These are phyloP conservation scores for Boechera stricta DNA, from an alignment of 345 rosid species.

Conservation along the genomic window DNA sequence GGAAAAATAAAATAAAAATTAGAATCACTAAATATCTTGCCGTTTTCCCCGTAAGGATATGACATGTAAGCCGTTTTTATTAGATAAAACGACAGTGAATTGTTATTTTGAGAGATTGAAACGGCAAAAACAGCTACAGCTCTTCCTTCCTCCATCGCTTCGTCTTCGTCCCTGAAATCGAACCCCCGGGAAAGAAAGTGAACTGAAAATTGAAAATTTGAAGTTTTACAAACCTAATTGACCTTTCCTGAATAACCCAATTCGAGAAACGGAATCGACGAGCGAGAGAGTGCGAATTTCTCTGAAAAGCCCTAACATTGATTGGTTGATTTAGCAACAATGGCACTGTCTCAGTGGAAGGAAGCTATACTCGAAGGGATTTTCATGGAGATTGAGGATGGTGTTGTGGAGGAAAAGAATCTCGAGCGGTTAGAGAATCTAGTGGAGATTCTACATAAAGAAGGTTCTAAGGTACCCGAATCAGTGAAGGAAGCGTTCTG, in stretches of 20 bases:
- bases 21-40: conserved; percentile 25
- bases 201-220: neutral
- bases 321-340: conserved; percentile 25
- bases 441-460: conserved; percentile 49
- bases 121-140: neutral
- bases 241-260: conserved; percentile 17
- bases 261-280: conserved; percentile 27
- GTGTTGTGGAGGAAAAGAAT: conserved; percentile 48
- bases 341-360: conserved; percentile 49
- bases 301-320: conserved; percentile 33
- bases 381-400: conserved; percentile 43
- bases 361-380: conserved; percentile 52
- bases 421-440: conserved; percentile 56
- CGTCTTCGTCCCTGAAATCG: conserved; percentile 20
- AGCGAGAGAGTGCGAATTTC: conserved; percentile 10
- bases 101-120: neutral
- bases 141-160: neutral
- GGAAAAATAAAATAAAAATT: neutral
- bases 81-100: neutral
- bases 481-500: conserved; percentile 62
- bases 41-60: conserved; percentile 11
- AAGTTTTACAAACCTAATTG: conserved; percentile 33
- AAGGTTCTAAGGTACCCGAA: conserved; percentile 41
- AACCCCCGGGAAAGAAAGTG: neutral
- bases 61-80: conserved; percentile 19